phyloP scores from a whole-genome alignment of 225 moss, liverwort and hornwort species.

The Rhytidiadelphus loreus region DNA sequence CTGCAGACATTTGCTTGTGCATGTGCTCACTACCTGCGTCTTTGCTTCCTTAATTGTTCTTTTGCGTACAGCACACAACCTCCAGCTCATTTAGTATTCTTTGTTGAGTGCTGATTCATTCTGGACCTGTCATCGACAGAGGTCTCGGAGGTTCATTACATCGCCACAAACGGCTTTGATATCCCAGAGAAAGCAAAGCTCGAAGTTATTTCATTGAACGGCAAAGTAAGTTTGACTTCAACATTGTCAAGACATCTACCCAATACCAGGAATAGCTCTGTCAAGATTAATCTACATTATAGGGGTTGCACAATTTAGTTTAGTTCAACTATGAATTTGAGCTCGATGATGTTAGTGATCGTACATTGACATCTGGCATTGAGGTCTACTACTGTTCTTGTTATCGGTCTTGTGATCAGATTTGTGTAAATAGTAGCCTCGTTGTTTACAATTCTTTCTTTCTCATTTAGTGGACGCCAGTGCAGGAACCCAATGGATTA shows the following conservation, averaged over 20 bases:
- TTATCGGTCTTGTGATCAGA: neutral
- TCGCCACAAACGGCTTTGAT: conserved; percentile 28
- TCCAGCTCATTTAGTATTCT: neutral
- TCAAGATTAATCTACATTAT: neutral
- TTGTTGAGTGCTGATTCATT: neutral
- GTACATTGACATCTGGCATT: neutral
- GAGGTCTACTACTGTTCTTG: neutral
- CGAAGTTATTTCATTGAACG: conserved; percentile 23
- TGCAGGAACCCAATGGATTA: conserved; percentile 21
- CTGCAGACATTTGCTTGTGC: neutral
- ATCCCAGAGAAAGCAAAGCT: conserved; percentile 25
- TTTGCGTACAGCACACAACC: neutral
- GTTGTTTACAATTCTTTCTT: neutral
- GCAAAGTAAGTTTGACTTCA: conserved; percentile 8
- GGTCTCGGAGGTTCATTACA: conserved; percentile 31
- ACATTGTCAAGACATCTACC: neutral
- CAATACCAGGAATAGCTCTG: neutral
- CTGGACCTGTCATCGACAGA: conserved; percentile 30
- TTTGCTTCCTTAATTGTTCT: neutral
- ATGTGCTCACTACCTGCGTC: neutral
- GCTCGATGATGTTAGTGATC: neutral
- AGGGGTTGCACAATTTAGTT: neutral
- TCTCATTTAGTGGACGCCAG: conserved; percentile 4
- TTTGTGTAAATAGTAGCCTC: neutral
- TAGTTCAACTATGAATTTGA: neutral